Evolutionary conservation across 306 rosid species (phyloP), one percentile per base, ranked within the genome.

Genomic region (Betula pendula): DNA sequence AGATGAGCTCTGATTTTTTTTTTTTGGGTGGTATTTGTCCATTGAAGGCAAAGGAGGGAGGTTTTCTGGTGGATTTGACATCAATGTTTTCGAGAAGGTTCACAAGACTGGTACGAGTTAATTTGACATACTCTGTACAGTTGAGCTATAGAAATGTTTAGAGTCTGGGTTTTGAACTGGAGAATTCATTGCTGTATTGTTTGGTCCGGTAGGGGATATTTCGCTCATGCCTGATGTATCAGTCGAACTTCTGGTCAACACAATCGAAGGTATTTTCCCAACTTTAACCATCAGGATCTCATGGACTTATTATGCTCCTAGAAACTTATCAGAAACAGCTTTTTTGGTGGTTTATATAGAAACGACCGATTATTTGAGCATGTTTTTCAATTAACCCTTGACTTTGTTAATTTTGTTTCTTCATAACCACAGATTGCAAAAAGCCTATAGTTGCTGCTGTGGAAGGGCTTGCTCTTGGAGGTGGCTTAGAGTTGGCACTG

Each of bases 381-480:
- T 38, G 42, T 35, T 35, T 29, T 59, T n/a, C n/a, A n/a, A n/a
- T n/a, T n/a, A n/a, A n/a, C n/a, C n/a, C n/a, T n/a, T n/a, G 68
- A 31, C 40, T 62, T 62, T 17, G 8, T 33, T 71, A 77, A 52
- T 68, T 42, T 62, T 44, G 27, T 73, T 22, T 7, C 50, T 74
- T 73, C 74, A 73, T 81, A 49, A 77, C 71, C 27, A 53, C 88
- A 96, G 99, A 91, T 86, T 93, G 88, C 7, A 91, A 87, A 82
- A 96, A 89, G 85, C 99, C 99, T 60, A 80, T 91, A 68, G 99
- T 96, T 81, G 99, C 99, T 48, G 97, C 98, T 31, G 78, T 96
- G 0, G 86, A 88, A 83, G 98, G 99, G 66, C 99, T 96, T 82
- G 99, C 99, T 31, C 92, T 96, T 19, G 99, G 99, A 77, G 99